phyloP scores from a whole-genome alignment of 176 grass and related monocot genomes.

The Cenchrus purpureus region DNA sequence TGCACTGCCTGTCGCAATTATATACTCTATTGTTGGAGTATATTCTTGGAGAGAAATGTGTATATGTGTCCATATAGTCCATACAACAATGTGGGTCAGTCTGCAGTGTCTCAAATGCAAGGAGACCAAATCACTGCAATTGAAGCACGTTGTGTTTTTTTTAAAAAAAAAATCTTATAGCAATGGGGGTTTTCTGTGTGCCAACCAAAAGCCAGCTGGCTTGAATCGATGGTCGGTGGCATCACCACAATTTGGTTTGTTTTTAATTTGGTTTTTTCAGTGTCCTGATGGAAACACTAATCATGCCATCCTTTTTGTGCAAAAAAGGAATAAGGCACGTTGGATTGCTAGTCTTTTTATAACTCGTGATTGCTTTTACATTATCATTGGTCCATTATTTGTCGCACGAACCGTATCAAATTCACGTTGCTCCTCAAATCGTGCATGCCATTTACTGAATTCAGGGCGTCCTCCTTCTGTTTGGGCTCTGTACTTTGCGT shows the following conservation, averaged over 20 bases:
- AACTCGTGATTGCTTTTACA: not conserved
- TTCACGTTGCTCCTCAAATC: not conserved
- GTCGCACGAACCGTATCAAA: not conserved
- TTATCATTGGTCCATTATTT: conserved; percentile 10
- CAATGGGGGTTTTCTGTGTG: not conserved
- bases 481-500: too few relatives aligned
- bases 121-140: not conserved
- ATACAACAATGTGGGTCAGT: not conserved
- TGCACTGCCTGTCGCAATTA: too few relatives aligned
- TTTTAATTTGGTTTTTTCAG: not conserved
- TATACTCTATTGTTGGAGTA: too few relatives aligned
- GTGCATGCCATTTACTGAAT: not conserved
- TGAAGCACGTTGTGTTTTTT: not conserved
- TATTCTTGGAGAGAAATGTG: not conserved
- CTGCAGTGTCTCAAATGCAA: not conserved
- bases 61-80: not conserved
- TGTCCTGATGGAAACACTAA: not conserved
- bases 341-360: not conserved
- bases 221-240: not conserved
- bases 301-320: not conserved
- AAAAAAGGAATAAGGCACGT: not conserved
- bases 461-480: too few relatives aligned
- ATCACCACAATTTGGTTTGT: too few relatives aligned
- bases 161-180: too few relatives aligned
- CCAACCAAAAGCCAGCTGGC: not conserved